Base-by-base conservation (phyloP, 208 protist genomes). In the Wallacemonas rigidus region DNA sequence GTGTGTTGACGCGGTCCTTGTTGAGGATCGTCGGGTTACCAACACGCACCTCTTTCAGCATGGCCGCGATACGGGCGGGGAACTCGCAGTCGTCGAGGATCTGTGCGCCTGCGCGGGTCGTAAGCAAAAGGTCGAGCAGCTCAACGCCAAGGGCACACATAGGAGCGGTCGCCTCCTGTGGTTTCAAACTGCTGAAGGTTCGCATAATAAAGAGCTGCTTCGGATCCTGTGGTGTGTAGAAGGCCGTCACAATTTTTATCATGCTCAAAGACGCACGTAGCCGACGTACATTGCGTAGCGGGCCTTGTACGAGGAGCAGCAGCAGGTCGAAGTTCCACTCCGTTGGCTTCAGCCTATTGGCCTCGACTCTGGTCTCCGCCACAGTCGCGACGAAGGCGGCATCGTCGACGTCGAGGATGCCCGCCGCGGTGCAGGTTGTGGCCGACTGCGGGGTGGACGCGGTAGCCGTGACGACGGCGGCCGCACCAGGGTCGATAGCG, bases 261-360 rank as follows among this genome's bases (percentile, higher is more conserved):
- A 93, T 75, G 45, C 71, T 50, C 15, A 72, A 85, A 8, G 81
- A 78, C 5, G 71, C 72, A 15, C 85, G 80, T 63, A 96, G 83
- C 47, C 88, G 81, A 38, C 69, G 72, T 26, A 78, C 47, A 64
- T 82, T 77, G 61, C 81, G 81, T 48, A 94, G 71, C 38, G 87
- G 87, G 9, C 89, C 89, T 74, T 96, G 87, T 65, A 94, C 71
- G 14, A 96, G 80, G n/a, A 89, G 62, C 17, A 89, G 76, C 35
- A 96, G 70, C 9, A 90, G 71, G 68, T 94, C 89, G 62, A 87
- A 91, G 69, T 90, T 91, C 89, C 91, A 96, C 51, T 51, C 64
- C 47, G 56, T 65, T 41, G 55, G 85, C 51, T 64, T 74, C 43
- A 79, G 41, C 55, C 55, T 67, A 17, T 70, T 74, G 62, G 71